Conservation (phyloP, 306 rosid species). For the Prunus mongolica region DNA sequence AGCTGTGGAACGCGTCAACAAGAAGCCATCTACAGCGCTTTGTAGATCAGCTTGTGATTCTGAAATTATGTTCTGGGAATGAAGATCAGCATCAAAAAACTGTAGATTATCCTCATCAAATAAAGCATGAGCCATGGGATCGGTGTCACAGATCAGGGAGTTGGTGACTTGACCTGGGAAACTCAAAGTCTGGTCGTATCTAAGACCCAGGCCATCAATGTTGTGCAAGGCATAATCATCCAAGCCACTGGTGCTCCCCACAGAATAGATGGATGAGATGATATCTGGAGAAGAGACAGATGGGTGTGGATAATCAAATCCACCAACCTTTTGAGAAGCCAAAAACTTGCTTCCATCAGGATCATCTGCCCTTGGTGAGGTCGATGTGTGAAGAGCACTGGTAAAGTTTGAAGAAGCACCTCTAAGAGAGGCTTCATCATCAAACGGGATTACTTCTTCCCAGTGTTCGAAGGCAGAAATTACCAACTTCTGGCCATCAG, state of each 20-base stretch:
- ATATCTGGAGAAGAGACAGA: conserved; percentile 70
- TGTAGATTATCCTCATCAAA: conserved; percentile 60
- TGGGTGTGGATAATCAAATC: conserved; percentile 56
- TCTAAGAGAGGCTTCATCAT: conserved; percentile 59
- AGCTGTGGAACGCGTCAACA: conserved; percentile 36
- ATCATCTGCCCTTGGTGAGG: conserved; percentile 58
- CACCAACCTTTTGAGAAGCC: conserved; percentile 53
- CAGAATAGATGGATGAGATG: conserved; percentile 69
- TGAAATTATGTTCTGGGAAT: conserved; percentile 40
- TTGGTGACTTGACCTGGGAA: conserved; percentile 56
- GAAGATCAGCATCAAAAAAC: conserved; percentile 59
- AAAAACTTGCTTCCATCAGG: conserved; percentile 60
- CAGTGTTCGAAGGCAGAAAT: conserved; percentile 59
- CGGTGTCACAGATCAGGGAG: conserved; percentile 65
- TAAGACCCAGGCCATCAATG: conserved; percentile 51
- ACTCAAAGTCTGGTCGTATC: conserved; percentile 54
- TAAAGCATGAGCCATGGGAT: conserved; percentile 56
- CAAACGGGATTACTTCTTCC: conserved; percentile 46
- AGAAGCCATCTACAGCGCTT: conserved; percentile 51
- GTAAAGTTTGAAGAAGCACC: conserved; percentile 45
- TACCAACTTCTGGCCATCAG: conserved; percentile 62
- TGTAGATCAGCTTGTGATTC: conserved; percentile 55
- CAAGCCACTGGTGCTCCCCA: conserved; percentile 51
- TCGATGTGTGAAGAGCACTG: conserved; percentile 35
- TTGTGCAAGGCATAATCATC: conserved; percentile 66